phyloP scores from a whole-genome alignment of 768 basidiomycete species.

The Omphalotus guepiniiformis region DNA sequence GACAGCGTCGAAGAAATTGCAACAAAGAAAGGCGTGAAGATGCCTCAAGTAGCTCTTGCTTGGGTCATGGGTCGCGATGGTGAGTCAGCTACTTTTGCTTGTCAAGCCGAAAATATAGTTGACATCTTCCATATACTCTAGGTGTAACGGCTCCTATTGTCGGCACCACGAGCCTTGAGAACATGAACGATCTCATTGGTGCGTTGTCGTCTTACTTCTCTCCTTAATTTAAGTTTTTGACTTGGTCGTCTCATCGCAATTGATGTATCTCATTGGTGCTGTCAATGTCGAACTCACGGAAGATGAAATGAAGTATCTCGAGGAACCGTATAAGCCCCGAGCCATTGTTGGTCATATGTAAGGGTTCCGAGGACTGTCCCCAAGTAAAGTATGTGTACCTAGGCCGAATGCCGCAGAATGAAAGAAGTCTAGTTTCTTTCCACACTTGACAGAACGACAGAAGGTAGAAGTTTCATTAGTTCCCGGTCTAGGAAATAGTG shows the following conservation, averaged over 20 bases:
- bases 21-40: conserved; percentile 43
- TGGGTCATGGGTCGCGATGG: conserved; percentile 33
- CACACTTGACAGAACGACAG: too few species aligned
- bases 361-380: too few species aligned
- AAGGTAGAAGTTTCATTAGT: too few species aligned
- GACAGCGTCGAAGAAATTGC: conserved; percentile 51
- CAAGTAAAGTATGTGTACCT: too few species aligned
- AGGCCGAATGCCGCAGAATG: too few species aligned
- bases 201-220: not conserved
- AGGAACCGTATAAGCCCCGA: conserved; percentile 40
- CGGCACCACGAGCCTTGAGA: conserved; percentile 31
- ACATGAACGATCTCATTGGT: conserved; percentile 36
- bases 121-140: not conserved
- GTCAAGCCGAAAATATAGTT: not conserved
- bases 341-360: conserved; percentile 33
- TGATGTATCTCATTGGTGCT: conserved; percentile 17
- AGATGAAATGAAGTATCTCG: conserved; percentile 46
- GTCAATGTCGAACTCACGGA: conserved; percentile 39
- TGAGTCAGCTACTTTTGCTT: not conserved
- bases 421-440: too few species aligned
- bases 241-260: conserved; percentile 3
- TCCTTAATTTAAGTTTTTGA: not conserved
- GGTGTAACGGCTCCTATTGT: conserved; percentile 40
- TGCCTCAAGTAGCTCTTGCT: conserved; percentile 55
- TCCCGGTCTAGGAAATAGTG: too few species aligned